Conservation (phyloP, 352 stramenopile genomes). For the Globisporangium cystogenes region DNA sequence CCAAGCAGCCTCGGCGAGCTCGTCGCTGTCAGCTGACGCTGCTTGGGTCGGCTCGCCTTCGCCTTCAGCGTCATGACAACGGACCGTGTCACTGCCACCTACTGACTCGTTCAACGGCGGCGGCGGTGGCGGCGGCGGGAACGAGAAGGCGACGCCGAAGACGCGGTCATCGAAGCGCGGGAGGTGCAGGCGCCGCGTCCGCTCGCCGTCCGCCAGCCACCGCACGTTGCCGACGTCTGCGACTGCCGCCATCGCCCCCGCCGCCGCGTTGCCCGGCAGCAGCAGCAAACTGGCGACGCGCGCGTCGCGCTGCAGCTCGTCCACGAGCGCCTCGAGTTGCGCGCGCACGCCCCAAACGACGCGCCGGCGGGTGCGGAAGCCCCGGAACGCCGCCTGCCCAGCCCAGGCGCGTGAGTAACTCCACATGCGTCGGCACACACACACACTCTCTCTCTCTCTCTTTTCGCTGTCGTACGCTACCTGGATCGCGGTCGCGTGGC, state of each 20-base stretch:
- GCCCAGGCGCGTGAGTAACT: neutral
- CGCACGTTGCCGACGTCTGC: conserved; percentile 3
- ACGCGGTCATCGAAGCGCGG: conserved; percentile 34
- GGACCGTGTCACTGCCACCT: neutral
- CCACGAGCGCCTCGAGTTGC: conserved; percentile 37
- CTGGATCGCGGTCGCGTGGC: conserved; percentile 22
- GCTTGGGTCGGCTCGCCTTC: conserved; percentile 1
- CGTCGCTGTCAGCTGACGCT: conserved; percentile 1
- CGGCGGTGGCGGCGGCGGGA: conserved; percentile 11
- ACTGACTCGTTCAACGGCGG: neutral
- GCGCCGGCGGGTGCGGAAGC: conserved; percentile 38
- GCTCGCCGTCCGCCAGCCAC: conserved; percentile 16
- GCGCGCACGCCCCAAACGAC: conserved; percentile 42
- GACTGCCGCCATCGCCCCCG: neutral
- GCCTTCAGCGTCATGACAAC: neutral
- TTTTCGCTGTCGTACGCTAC: no score
- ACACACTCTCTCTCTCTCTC: no score
- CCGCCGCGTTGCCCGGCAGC: conserved; percentile 14
- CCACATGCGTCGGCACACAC: neutral
- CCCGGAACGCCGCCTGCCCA: conserved; percentile 38
- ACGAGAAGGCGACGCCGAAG: conserved; percentile 27
- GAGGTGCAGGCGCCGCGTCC: conserved; percentile 25
- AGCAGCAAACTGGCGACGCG: conserved; percentile 24
- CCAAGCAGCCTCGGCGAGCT: neutral
- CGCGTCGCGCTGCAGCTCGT: conserved; percentile 28